Base-by-base conservation (phyloP, 2,329 filamentous ascomycete species). In the Penicillium italicum region DNA sequence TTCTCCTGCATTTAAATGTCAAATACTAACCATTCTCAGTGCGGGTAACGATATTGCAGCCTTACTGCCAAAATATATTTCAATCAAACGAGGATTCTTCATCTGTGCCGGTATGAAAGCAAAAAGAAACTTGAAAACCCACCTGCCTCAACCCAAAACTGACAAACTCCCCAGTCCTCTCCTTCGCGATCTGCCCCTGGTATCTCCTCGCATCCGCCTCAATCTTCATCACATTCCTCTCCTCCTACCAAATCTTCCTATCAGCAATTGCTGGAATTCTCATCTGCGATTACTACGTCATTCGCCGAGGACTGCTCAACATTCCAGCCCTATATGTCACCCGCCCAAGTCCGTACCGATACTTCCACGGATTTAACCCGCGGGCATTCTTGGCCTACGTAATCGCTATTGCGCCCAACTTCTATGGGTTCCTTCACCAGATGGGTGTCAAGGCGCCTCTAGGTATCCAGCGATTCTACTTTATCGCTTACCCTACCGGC, bases 401-500 rank as follows among this genome's bases (percentile, higher is more conserved):
- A 1, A 41, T 74, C 33, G 73, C 71, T 14, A 67, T 76, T n/a
- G 64, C 67, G 5, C 73, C 74, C 0, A 76, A 76, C 42, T 74
- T 78, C 45, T 74, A 73, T 43, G 74, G 74, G 1, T 78, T 78
- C 43, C 62, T 77, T 2, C 68, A 72, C 54, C 70, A 74, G 22
- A 72, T 77, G 69, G 76, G 75, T 1, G 72, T 77, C 4, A 49
- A 54, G 18, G 64, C 60, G 0, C 74, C 75, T 1, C 5, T 68
- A 0, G 69, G 68, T 0, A 63, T 64, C 18, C 28, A 59, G 43
- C 46, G 68, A 16, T 83, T 84, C 67, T 85, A 85, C 62, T 82
- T 82, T 57, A 72, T 85, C 24, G 81, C 82, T 0, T 81, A 79
- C 53, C 78, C 79, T 61, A 80, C 83, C 6, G 77, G 79, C 4